phyloP scores from a whole-genome alignment of 148 eudicot species.

The Camellia sinensis region DNA sequence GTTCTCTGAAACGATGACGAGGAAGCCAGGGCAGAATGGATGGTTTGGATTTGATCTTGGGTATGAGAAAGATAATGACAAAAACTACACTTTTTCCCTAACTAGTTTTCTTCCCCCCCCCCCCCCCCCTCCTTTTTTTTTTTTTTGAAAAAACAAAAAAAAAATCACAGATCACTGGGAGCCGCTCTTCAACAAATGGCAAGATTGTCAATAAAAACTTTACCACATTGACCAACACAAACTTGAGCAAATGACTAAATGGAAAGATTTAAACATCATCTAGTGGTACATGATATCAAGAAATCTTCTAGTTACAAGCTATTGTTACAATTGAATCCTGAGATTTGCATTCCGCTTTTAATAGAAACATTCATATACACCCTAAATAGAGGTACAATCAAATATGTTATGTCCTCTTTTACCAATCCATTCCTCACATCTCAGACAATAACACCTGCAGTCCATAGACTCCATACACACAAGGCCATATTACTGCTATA shows the following conservation, averaged over 20 bases:
- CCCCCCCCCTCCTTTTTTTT: too few relatives aligned
- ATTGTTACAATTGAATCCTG: background rate
- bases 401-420: background rate
- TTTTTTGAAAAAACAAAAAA: background rate
- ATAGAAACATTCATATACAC: background rate
- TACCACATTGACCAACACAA: background rate
- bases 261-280: background rate
- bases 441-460: background rate
- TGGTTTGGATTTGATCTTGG: too few relatives aligned
- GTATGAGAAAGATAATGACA: too few relatives aligned
- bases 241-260: background rate
- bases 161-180: background rate
- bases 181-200: constrained; percentile 10
- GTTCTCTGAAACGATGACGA: too few relatives aligned
- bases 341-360: constrained; percentile 1
- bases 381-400: constrained; percentile 3
- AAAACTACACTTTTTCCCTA: too few relatives aligned
- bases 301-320: background rate
- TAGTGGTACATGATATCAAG: background rate
- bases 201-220: background rate
- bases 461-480: background rate
- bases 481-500: background rate
- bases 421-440: background rate
- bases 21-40: too few relatives aligned
- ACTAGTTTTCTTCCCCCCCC: too few relatives aligned